These are phyloP conservation scores for Xylaria sp. DNA, from an alignment of 2,329 filamentous ascomycete species.

Conservation along the genomic window DNA sequence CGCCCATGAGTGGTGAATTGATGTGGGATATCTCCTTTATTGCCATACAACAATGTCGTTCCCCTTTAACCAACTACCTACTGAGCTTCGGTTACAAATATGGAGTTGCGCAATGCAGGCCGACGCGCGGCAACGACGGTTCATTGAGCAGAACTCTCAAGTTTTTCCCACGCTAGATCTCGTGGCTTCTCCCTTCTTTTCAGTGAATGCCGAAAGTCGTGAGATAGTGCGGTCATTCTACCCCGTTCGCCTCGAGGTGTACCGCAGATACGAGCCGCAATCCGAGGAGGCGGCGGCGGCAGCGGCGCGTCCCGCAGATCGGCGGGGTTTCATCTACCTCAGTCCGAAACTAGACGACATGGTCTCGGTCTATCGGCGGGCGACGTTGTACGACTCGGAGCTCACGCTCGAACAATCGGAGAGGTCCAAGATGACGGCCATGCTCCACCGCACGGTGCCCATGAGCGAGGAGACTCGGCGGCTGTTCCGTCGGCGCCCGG, in stretches of 20 bases:
- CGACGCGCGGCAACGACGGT: slow-evolving; percentile 27
- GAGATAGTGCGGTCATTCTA: slow-evolving; percentile 27
- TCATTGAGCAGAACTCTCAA: slow-evolving; percentile 32
- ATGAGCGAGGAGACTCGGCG: slow-evolving; percentile 19
- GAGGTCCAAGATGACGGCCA: slow-evolving; percentile 28
- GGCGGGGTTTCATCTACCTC: slow-evolving; percentile 29
- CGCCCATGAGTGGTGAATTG: neutral
- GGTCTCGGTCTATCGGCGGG: slow-evolving; percentile 26
- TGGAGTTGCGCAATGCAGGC: slow-evolving; percentile 29
- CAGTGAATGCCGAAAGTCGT: slow-evolving; percentile 35
- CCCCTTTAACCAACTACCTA: slow-evolving; percentile 24
- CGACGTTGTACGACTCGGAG: slow-evolving; percentile 22
- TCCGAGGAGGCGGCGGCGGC: neutral
- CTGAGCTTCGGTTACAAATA: slow-evolving; percentile 36
- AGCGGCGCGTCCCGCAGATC: neutral
- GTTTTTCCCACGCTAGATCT: slow-evolving; percentile 33
- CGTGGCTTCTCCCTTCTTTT: slow-evolving; percentile 28
- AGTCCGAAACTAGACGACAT: slow-evolving; percentile 27
- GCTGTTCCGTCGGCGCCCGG: slow-evolving; percentile 24
- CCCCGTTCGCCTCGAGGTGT: slow-evolving; percentile 29
- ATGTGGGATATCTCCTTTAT: slow-evolving; percentile 1
- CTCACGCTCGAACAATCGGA: slow-evolving; percentile 27
- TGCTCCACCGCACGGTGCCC: slow-evolving; percentile 12
- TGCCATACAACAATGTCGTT: slow-evolving; percentile 4
- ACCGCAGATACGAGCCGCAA: slow-evolving; percentile 19